Evolutionary conservation across 257 asterid genomes (phyloP).

Genomic region (Scutellaria baicalensis): DNA sequence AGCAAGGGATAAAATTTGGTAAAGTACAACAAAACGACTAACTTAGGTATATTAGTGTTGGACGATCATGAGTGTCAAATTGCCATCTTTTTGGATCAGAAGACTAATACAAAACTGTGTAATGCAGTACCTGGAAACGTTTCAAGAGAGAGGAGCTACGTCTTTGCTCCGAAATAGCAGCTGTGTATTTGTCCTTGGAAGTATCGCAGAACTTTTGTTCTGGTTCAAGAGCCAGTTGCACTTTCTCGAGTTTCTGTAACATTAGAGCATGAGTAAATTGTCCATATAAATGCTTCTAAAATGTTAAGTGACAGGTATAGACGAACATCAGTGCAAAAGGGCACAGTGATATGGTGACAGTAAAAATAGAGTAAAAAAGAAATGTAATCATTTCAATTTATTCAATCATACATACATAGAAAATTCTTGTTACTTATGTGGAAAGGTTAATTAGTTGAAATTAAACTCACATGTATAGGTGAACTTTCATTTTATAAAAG

Average conservation of each 20-base stretch:
- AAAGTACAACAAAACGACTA: neutral
- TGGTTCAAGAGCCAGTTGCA: conserved; percentile 32
- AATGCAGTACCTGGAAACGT: conserved; percentile 48
- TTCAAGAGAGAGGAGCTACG: conserved; percentile 48
- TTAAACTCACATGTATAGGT: neutral
- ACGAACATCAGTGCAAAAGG: neutral
- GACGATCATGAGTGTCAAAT: neutral
- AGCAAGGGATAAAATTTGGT: neutral
- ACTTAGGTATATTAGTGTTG: too few species aligned
- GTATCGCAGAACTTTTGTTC: conserved; percentile 40
- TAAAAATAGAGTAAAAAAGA: neutral
- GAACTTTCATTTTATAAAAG: neutral
- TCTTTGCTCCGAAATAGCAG: conserved; percentile 58
- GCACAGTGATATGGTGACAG: neutral
- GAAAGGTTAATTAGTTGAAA: neutral
- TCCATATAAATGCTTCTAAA: neutral
- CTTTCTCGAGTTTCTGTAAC: conserved; percentile 61
- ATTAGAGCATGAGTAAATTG: neutral
- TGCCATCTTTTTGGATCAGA: neutral
- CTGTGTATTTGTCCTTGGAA: conserved; percentile 44
- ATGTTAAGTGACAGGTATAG: neutral
- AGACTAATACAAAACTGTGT: neutral
- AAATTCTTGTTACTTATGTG: neutral
- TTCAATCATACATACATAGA: neutral
- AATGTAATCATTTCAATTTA: neutral